phyloP scores from a whole-genome alignment of 371 early-diverging fungal species.

The Mortierella sp. region DNA sequence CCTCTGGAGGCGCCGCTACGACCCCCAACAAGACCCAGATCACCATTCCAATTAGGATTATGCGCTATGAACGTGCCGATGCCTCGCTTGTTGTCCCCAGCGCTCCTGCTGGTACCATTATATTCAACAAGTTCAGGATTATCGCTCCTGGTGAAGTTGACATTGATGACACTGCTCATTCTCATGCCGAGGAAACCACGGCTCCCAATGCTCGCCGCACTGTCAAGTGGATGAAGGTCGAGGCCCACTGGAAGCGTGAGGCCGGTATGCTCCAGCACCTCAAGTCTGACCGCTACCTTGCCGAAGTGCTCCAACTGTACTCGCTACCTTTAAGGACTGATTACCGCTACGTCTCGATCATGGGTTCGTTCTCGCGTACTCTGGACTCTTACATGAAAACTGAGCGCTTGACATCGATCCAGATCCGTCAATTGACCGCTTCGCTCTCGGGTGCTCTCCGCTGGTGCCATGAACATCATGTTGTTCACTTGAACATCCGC shows the following conservation, averaged over 20 bases:
- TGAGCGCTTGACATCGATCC: neutral
- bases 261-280: slow-evolving; percentile 50
- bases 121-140: too few relatives aligned
- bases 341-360: slow-evolving; percentile 48
- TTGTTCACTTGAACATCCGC: slow-evolving; percentile 34
- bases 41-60: slow-evolving; percentile 42
- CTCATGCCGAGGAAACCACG: too few relatives aligned
- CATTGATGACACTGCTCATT: too few relatives aligned
- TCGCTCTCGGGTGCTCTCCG: slow-evolving; percentile 21
- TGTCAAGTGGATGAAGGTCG: slow-evolving; percentile 48
- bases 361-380: slow-evolving; percentile 39
- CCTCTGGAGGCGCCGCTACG: too few relatives aligned
- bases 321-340: slow-evolving; percentile 30
- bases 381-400: slow-evolving; percentile 37
- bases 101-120: slow-evolving; percentile 35
- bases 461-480: slow-evolving; percentile 50
- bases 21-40: slow-evolving; percentile 48
- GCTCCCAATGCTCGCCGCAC: slow-evolving; percentile 32
- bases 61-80: slow-evolving; percentile 46
- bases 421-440: slow-evolving; percentile 14
- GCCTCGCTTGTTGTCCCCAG: slow-evolving; percentile 25
- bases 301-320: slow-evolving; percentile 35
- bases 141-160: too few relatives aligned
- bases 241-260: slow-evolving; percentile 51
- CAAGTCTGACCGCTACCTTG: slow-evolving; percentile 33